Evolutionary conservation across 2,329 filamentous ascomycete species (phyloP).

Genomic region (Achaetomium macrosporum): DNA sequence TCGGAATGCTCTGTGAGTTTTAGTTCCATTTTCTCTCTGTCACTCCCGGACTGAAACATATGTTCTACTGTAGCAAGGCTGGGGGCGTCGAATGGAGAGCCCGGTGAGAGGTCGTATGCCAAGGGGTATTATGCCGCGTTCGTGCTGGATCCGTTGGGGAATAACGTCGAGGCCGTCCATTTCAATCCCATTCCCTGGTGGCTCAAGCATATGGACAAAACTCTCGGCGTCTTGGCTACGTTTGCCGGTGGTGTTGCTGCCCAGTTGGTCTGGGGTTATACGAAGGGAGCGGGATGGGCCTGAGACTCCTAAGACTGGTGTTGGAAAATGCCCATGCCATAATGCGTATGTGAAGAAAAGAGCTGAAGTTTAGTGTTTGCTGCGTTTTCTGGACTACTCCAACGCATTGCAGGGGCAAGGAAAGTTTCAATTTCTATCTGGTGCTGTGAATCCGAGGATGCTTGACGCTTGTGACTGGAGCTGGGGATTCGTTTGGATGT

Average conservation of each 20-base stretch:
- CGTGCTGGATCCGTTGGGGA: slow-evolving; percentile 21
- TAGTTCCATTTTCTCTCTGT: too few species aligned
- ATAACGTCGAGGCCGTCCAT: slow-evolving; percentile 19
- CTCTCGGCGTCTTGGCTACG: not conserved
- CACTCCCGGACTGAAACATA: not conserved
- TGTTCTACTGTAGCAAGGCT: not conserved
- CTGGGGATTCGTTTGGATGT: too few species aligned
- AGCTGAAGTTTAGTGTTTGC: too few species aligned
- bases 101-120: slow-evolving; percentile 17
- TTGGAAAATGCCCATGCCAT: too few species aligned
- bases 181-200: slow-evolving; percentile 10
- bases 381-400: too few species aligned
- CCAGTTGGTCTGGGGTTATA: not conserved
- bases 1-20: slow-evolving; percentile 16
- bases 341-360: too few species aligned
- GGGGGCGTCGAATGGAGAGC: slow-evolving; percentile 19
- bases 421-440: too few species aligned
- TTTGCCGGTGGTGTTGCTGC: not conserved
- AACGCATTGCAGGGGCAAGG: too few species aligned
- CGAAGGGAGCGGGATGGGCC: not conserved
- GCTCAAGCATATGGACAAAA: slow-evolving; percentile 6
- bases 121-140: slow-evolving; percentile 22
- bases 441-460: too few species aligned
- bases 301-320: not conserved
- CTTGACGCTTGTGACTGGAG: too few species aligned